phyloP scores from a whole-genome alignment of 1,284 basidiomycete species.

The Apiotrichum montevideense region DNA sequence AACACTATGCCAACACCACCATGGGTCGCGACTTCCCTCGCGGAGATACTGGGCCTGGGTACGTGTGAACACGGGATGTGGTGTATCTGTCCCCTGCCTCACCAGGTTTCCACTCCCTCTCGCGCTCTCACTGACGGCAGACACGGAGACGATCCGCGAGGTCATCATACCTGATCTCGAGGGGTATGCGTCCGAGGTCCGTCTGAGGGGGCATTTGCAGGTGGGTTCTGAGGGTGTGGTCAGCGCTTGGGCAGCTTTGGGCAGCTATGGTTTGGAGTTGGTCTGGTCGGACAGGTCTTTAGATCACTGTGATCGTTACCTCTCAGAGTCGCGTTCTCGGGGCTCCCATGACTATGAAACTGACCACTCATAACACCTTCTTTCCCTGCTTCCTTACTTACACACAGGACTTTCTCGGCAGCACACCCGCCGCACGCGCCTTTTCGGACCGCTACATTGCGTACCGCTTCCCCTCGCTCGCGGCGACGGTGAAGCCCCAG shows the following conservation, averaged over 20 bases:
- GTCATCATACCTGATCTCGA: slow-evolving; percentile 42
- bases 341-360: no score
- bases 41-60: slow-evolving; percentile 37
- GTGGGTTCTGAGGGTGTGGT: slow-evolving; percentile 17
- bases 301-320: no score
- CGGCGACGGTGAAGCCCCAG: slow-evolving; percentile 6
- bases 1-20: slow-evolving; percentile 20
- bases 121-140: slow-evolving; percentile 18
- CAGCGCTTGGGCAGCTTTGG: no score
- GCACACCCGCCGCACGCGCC: slow-evolving; percentile 27
- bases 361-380: neutral
- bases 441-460: slow-evolving; percentile 38
- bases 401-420: slow-evolving; percentile 42
- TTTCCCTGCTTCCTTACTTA: neutral
- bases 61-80: slow-evolving; percentile 4
- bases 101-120: neutral
- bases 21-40: slow-evolving; percentile 38
- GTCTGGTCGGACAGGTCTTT: no score
- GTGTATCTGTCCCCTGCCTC: no score
- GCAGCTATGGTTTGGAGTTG: no score
- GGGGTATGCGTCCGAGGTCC: slow-evolving; percentile 26
- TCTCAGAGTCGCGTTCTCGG: no score
- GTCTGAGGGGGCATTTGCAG: slow-evolving; percentile 34
- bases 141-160: slow-evolving; percentile 37
- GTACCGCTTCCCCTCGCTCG: slow-evolving; percentile 33